Percentiles rank a stretch among this genome's conserved stretches.
Conservation (phyloP, 2,329 filamentous ascomycete genomes). For the Cladosporium sp. region DNA sequence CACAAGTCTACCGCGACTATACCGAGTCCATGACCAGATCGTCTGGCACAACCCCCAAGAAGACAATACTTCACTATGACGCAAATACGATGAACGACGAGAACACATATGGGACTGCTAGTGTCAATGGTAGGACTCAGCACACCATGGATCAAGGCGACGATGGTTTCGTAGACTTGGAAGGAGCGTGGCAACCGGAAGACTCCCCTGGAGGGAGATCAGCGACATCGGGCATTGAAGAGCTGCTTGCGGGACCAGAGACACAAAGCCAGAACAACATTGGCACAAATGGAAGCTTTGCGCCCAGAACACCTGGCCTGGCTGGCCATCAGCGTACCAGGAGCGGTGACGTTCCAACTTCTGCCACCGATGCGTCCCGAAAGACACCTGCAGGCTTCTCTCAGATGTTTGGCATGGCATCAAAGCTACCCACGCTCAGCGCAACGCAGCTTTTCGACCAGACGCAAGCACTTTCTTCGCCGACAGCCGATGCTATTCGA, state of each 20-base stretch:
- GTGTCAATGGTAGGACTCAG: conserved; percentile 8
- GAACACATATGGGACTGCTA: conserved; percentile 9
- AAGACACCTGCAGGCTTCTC: conserved; percentile 40
- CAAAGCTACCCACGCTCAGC: conserved; percentile 34
- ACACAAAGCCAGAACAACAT: conserved; percentile 20
- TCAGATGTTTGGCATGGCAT: conserved; percentile 35
- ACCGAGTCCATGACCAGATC: conserved; percentile 31
- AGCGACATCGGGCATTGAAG: conserved; percentile 22
- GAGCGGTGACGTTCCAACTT: conserved; percentile 39
- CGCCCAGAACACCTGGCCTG: conserved; percentile 40
- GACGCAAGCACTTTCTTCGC: conserved; percentile 44
- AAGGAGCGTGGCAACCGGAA: conserved; percentile 19
- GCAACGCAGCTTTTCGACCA: conserved; percentile 44
- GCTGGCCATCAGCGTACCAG: conserved; percentile 37
- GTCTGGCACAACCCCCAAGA: conserved; percentile 18
- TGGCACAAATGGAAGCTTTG: conserved; percentile 2
- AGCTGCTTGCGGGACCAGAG: conserved; percentile 22
- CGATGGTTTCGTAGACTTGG: conserved; percentile 31
- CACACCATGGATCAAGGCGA: conserved; percentile 25
- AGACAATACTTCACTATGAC: conserved; percentile 11
- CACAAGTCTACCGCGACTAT: conserved; percentile 42
- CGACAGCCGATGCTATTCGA: conserved; percentile 31
- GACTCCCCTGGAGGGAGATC: conserved; percentile 16
- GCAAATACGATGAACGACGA: conserved; percentile 13
- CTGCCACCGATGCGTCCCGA: conserved; percentile 32